Percentiles rank a stretch among this genome's conserved stretches.
These are phyloP conservation scores for Exophiala bonariae DNA, from an alignment of 2,329 filamentous ascomycete genomes.

Conservation along the genomic window DNA sequence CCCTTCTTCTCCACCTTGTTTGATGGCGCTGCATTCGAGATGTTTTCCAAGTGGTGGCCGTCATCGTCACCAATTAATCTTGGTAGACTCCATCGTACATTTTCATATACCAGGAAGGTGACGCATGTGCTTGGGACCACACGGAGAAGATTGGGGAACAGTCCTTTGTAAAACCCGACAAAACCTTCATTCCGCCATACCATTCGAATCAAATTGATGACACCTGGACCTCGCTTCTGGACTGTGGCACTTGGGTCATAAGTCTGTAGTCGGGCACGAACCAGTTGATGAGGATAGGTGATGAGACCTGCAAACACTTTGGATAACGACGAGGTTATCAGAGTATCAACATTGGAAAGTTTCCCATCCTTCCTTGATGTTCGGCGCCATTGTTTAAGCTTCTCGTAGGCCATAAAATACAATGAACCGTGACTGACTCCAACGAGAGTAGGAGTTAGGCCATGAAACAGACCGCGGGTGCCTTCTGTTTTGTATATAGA, in stretches of 20 bases:
- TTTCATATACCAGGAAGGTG: conserved; percentile 96
- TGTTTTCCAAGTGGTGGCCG: not conserved
- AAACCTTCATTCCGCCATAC: conserved; percentile 79
- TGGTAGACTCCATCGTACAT: conserved; percentile 62
- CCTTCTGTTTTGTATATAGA: conserved; percentile 73
- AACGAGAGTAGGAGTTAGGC: conserved; percentile 76
- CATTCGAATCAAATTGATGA: conserved; percentile 69
- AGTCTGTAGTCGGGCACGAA: conserved; percentile 84
- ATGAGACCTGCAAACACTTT: conserved; percentile 87
- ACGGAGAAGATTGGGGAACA: conserved; percentile 83
- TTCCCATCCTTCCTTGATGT: conserved; percentile 34
- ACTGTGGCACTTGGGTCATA: conserved; percentile 55
- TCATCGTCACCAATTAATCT: conserved; percentile 16
- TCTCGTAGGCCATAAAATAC: conserved; percentile 94
- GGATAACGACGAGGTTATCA: conserved; percentile 75
- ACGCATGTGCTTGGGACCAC: conserved; percentile 95
- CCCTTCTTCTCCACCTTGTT: conserved; percentile 10
- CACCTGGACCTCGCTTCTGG: conserved; percentile 41
- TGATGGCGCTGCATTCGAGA: conserved; percentile 2
- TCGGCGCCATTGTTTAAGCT: conserved; percentile 50
- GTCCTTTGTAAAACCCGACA: conserved; percentile 84
- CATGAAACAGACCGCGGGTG: conserved; percentile 78
- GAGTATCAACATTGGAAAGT: conserved; percentile 71
- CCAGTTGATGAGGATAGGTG: conserved; percentile 94
- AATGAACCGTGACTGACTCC: conserved; percentile 91